Evolutionary conservation across 2,329 filamentous ascomycete species (phyloP).

Genomic region (Mycosphaerella sp.): DNA sequence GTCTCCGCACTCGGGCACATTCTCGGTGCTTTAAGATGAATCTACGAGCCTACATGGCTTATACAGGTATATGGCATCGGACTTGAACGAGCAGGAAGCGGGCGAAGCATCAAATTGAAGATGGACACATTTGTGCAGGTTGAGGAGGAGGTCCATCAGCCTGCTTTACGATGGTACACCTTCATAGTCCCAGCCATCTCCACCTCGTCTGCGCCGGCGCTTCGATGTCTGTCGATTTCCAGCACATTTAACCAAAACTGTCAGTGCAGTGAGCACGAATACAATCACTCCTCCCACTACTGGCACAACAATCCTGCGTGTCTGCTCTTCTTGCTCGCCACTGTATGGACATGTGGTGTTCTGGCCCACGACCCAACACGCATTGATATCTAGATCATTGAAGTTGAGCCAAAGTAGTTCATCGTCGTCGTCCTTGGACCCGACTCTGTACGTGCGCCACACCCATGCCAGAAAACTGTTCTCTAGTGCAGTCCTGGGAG

Average conservation of each 20-base stretch:
- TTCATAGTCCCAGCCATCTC: conserved; percentile 60
- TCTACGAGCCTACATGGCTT: too few relatives aligned
- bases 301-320: conserved; percentile 53
- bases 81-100: too few relatives aligned
- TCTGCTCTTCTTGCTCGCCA: conserved; percentile 29
- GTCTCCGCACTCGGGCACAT: too few relatives aligned
- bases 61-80: too few relatives aligned
- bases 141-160: background rate
- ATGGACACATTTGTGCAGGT: too few relatives aligned
- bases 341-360: conserved; percentile 56
- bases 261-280: conserved; percentile 54
- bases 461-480: conserved; percentile 51
- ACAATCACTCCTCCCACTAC: conserved; percentile 59
- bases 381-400: conserved; percentile 51
- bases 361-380: conserved; percentile 56
- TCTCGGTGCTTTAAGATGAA: too few relatives aligned
- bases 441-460: conserved; percentile 20
- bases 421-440: conserved; percentile 26
- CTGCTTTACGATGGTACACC: conserved; percentile 54
- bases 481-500: conserved; percentile 58
- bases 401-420: conserved; percentile 52
- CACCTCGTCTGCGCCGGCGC: conserved; percentile 40
- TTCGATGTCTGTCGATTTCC: conserved; percentile 52
- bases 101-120: too few relatives aligned
- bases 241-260: conserved; percentile 59